Evolutionary conservation across 805 yeast genomes (phyloP).

Genomic region (Metschnikowia dekortorum): DNA sequence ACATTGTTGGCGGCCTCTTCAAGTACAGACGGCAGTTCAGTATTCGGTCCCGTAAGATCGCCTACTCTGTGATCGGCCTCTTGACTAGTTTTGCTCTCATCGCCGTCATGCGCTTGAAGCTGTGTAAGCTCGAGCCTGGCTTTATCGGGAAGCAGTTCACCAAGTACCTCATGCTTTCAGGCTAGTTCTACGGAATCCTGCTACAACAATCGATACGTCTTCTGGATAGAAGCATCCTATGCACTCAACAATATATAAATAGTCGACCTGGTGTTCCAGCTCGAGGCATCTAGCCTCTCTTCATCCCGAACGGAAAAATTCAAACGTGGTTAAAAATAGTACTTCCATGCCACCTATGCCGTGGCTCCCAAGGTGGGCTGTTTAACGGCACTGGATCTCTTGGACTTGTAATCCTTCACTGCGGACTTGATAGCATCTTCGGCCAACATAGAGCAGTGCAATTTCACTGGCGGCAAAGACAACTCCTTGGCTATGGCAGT

Average conservation of each 20-base stretch:
- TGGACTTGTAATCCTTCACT: conserved; percentile 86
- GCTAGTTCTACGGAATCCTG: neutral
- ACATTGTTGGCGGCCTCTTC: conserved; percentile 50
- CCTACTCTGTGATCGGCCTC: conserved; percentile 39
- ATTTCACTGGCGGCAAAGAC: conserved; percentile 92
- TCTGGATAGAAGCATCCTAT: neutral
- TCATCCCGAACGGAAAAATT: too few relatives aligned
- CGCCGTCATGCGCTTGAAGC: conserved; percentile 29
- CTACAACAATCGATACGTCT: too few relatives aligned
- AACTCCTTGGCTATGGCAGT: conserved; percentile 93
- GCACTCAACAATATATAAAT: neutral
- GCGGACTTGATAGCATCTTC: conserved; percentile 98
- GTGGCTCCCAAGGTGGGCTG: conserved; percentile 54
- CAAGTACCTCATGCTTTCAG: conserved; percentile 19
- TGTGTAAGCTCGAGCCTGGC: conserved; percentile 21
- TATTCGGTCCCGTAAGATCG: conserved; percentile 37
- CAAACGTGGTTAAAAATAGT: too few relatives aligned
- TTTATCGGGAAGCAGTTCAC: conserved; percentile 28
- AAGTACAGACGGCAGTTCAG: conserved; percentile 41
- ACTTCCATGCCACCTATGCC: neutral
- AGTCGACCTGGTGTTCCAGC: neutral
- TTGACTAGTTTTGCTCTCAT: conserved; percentile 33
- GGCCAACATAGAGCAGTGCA: conserved; percentile 98
- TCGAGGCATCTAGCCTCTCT: conserved; percentile 1
- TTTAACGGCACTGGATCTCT: conserved; percentile 47